phyloP scores from a whole-genome alignment of 2,329 filamentous ascomycete species.

The Stemphylium beticola region DNA sequence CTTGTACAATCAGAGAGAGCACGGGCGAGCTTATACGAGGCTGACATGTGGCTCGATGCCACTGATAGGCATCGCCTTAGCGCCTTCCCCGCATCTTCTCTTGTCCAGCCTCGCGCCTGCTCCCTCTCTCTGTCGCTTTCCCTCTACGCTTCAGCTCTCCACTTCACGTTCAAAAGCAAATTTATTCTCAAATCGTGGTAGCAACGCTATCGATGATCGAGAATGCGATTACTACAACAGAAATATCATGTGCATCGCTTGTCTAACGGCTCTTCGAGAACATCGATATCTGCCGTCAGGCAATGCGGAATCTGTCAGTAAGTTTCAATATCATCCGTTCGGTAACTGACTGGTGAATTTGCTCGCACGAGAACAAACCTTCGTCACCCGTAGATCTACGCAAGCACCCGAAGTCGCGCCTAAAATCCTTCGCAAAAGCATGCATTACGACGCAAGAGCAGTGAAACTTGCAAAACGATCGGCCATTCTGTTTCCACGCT shows the following conservation, averaged over 20 bases:
- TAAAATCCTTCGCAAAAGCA: not conserved
- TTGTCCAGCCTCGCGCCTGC: not conserved
- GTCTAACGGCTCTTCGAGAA: not conserved
- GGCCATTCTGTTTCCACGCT: not conserved
- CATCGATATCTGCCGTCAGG: not conserved
- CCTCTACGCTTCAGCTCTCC: not conserved
- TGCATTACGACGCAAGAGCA: not conserved
- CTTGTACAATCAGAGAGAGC: not conserved
- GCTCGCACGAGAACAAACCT: not conserved
- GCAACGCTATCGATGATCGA: not conserved
- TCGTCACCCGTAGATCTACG: not conserved
- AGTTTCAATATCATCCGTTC: not conserved
- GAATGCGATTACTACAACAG: not conserved
- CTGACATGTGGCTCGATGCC: not conserved
- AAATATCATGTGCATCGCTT: not conserved
- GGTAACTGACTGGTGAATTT: not conserved
- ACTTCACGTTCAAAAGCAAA: not conserved
- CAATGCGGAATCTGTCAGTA: not conserved
- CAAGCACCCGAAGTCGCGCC: not conserved
- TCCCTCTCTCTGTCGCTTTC: not conserved
- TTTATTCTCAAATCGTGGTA: no score
- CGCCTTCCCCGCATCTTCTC: constrained; percentile 7
- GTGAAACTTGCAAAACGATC: not conserved
- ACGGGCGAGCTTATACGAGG: not conserved
- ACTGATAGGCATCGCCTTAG: not conserved